A percentile compares a stretch with the other conserved stretches of the same genome.
phyloP scores from a whole-genome alignment of 805 yeast genomes.

The Ogataea ganodermae region DNA sequence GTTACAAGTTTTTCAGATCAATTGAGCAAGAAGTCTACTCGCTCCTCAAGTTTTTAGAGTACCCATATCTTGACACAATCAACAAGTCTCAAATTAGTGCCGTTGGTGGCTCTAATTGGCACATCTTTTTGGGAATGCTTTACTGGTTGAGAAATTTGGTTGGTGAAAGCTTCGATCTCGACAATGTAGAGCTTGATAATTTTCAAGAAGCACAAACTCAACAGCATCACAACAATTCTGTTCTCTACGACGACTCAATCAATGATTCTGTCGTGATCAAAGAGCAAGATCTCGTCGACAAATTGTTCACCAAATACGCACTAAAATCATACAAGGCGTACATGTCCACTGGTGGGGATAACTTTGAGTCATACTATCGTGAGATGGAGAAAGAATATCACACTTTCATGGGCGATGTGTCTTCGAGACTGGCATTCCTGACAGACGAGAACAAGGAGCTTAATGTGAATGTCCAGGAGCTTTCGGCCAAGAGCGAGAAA shows the following conservation, averaged over 20 bases:
- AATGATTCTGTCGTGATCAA: slow-evolving; percentile 29
- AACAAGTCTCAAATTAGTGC: slow-evolving; percentile 87
- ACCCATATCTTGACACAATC: slow-evolving; percentile 79
- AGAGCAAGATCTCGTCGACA: slow-evolving; percentile 32
- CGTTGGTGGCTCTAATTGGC: slow-evolving; percentile 91
- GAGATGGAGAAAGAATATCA: slow-evolving; percentile 62
- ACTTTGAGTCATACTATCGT: slow-evolving; percentile 52
- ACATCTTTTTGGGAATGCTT: slow-evolving; percentile 74
- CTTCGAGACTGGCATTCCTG: slow-evolving; percentile 45
- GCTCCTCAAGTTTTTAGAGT: slow-evolving; percentile 62
- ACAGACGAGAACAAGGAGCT: slow-evolving; percentile 43
- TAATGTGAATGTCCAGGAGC: slow-evolving; percentile 40
- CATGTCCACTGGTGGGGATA: slow-evolving; percentile 59
- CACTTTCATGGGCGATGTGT: slow-evolving; percentile 49
- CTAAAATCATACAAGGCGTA: slow-evolving; percentile 68
- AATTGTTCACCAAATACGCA: slow-evolving; percentile 49
- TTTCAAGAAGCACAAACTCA: slow-evolving; percentile 25
- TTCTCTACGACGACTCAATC: slow-evolving; percentile 26
- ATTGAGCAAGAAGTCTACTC: slow-evolving; percentile 76
- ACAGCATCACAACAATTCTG: slow-evolving; percentile 29
- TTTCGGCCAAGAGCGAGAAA: slow-evolving; percentile 46
- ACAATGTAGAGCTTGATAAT: slow-evolving; percentile 33
- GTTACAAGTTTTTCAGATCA: slow-evolving; percentile 64
- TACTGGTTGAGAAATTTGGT: slow-evolving; percentile 75
- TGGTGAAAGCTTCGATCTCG: slow-evolving; percentile 42